These are phyloP conservation scores for Kodamaea ohmeri DNA, from an alignment of 1,139 yeast species.

Conservation along the genomic window DNA sequence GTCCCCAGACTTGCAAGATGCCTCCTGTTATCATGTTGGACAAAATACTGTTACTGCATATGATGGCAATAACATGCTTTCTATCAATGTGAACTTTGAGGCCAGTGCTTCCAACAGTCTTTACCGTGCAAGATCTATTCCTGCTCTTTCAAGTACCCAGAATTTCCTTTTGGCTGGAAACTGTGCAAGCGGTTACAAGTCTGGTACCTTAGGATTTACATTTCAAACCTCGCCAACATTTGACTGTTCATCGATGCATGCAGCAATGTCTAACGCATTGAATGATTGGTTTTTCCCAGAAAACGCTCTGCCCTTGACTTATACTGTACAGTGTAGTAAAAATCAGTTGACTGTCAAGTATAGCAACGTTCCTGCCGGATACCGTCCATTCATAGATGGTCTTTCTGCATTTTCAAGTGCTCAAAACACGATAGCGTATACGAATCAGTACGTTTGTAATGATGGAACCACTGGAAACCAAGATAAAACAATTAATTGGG, in stretches of 20 bases:
- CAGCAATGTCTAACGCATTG: slow-evolving; percentile 21
- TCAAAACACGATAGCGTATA: slow-evolving; percentile 7
- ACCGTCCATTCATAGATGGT: slow-evolving; percentile 28
- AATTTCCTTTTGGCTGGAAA: slow-evolving; percentile 2
- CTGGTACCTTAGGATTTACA: slow-evolving; percentile 3
- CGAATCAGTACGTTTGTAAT: slow-evolving; percentile 18
- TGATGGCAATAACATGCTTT: slow-evolving; percentile 26
- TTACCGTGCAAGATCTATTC: not conserved
- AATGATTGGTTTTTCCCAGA: slow-evolving; percentile 25
- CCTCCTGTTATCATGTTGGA: slow-evolving; percentile 24
- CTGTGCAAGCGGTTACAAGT: slow-evolving; percentile 4
- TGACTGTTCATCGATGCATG: slow-evolving; percentile 23
- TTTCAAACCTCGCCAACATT: slow-evolving; percentile 8
- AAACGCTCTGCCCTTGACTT: slow-evolving; percentile 10
- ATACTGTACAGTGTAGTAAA: slow-evolving; percentile 6
- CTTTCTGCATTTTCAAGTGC: slow-evolving; percentile 9
- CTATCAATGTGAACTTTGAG: slow-evolving; percentile 18
- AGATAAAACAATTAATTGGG: not conserved
- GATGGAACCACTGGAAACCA: slow-evolving; percentile 6
- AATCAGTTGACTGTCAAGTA: slow-evolving; percentile 16
- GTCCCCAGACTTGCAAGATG: slow-evolving; percentile 20
- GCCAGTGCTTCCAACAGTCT: not conserved
- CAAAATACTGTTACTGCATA: slow-evolving; percentile 25
- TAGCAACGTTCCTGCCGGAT: slow-evolving; percentile 30
- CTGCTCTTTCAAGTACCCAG: not conserved